phyloP scores from a whole-genome alignment of 768 basidiomycete species.

The Hirschioporus abietinus region DNA sequence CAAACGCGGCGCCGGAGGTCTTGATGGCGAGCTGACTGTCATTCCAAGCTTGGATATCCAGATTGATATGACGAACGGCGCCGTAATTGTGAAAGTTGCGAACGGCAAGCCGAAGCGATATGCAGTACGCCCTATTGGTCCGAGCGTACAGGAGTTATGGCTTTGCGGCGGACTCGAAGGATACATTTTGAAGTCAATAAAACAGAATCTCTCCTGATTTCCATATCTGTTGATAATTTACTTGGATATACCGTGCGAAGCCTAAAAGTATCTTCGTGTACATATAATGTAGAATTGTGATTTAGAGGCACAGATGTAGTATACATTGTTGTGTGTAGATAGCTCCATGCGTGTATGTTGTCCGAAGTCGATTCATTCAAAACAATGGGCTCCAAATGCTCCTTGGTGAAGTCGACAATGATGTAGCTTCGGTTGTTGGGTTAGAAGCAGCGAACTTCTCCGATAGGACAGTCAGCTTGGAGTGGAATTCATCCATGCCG shows the following conservation, averaged over 20 bases:
- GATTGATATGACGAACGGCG: slow-evolving; percentile 67
- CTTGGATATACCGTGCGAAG: not conserved
- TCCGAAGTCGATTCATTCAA: slow-evolving; percentile 7
- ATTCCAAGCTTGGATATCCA: slow-evolving; percentile 59
- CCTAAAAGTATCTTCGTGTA: not conserved
- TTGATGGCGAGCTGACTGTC: slow-evolving; percentile 75
- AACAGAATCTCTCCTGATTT: slow-evolving; percentile 18
- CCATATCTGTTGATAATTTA: not conserved
- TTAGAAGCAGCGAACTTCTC: slow-evolving; percentile 43
- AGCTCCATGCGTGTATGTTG: not conserved
- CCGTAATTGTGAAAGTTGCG: slow-evolving; percentile 47
- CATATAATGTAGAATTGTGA: slow-evolving; percentile 5
- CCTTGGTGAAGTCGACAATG: not conserved
- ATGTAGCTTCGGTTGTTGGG: not conserved
- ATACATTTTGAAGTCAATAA: slow-evolving; percentile 74
- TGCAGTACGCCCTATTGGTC: slow-evolving; percentile 70
- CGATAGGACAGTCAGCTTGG: slow-evolving; percentile 62
- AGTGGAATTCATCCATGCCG: slow-evolving; percentile 84
- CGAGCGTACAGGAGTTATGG: slow-evolving; percentile 98
- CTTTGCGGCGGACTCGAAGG: slow-evolving; percentile 92
- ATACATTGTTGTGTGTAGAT: not conserved
- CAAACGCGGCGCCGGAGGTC: slow-evolving; percentile 71
- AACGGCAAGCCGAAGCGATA: slow-evolving; percentile 50
- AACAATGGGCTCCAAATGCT: slow-evolving; percentile 20
- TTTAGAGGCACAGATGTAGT: not conserved